These are phyloP conservation scores for Tetrapisispora fleetii DNA, from an alignment of 805 yeast genomes.

Conservation along the genomic window DNA sequence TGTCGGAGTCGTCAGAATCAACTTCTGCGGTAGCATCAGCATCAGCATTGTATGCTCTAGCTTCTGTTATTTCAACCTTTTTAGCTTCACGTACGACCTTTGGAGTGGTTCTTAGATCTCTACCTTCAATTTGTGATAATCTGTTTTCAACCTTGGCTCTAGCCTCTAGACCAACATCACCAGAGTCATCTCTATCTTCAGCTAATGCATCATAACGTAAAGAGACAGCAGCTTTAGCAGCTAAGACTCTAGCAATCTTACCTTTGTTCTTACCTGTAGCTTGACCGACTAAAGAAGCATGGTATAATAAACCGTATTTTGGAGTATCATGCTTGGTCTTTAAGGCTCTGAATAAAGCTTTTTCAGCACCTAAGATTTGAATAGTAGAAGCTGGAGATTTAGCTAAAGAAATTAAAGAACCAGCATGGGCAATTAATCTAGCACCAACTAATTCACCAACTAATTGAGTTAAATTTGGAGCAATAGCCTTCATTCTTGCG, in stretches of 20 bases:
- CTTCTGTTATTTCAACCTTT: slow-evolving; percentile 78
- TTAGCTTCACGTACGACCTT: slow-evolving; percentile 72
- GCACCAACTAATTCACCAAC: slow-evolving; percentile 99
- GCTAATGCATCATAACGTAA: slow-evolving; percentile 93
- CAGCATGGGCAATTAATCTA: slow-evolving; percentile 93
- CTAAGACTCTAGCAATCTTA: slow-evolving; percentile 95
- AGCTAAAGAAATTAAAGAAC: slow-evolving; percentile 86
- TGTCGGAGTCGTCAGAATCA: slow-evolving; percentile 30
- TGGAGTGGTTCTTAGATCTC: slow-evolving; percentile 86
- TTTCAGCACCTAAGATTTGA: slow-evolving; percentile 97
- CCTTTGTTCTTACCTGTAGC: slow-evolving; percentile 98
- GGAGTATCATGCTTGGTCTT: slow-evolving; percentile 99
- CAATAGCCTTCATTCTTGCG: slow-evolving; percentile 97
- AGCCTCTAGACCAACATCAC: slow-evolving; percentile 84
- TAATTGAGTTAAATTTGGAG: slow-evolving; percentile 90
- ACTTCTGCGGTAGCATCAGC: slow-evolving; percentile 55
- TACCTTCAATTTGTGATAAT: slow-evolving; percentile 90
- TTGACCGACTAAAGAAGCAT: slow-evolving; percentile 94
- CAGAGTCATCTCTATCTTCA: slow-evolving; percentile 93
- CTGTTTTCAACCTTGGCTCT: slow-evolving; percentile 92
- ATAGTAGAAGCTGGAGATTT: slow-evolving; percentile 98
- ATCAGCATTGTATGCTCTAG: slow-evolving; percentile 86
- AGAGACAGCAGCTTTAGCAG: slow-evolving; percentile 97
- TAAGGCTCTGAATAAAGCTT: slow-evolving; percentile 96
- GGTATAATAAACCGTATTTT: slow-evolving; percentile 93